Evolutionary conservation across 805 yeast genomes (phyloP).

Genomic region (Naumovozyma castellii): DNA sequence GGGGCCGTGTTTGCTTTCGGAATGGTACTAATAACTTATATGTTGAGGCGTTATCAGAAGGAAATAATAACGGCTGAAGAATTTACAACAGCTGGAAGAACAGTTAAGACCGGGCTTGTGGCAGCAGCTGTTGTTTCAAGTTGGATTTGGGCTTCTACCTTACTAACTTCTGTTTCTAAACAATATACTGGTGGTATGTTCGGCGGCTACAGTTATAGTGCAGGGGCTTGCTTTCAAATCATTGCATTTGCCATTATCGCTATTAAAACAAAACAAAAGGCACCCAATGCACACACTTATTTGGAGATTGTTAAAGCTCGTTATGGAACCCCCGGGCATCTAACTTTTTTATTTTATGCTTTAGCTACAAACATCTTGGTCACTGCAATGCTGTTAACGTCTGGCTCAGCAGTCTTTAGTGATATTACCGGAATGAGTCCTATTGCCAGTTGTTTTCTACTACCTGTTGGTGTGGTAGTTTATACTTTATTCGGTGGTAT

Average conservation of each 20-base stretch:
- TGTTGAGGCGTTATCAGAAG: slow-evolving; percentile 67
- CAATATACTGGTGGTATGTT: slow-evolving; percentile 70
- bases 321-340: slow-evolving; percentile 70
- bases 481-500: slow-evolving; percentile 77
- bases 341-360: slow-evolving; percentile 66
- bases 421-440: slow-evolving; percentile 77
- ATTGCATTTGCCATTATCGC: slow-evolving; percentile 80
- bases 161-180: slow-evolving; percentile 66
- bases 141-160: slow-evolving; percentile 91
- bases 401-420: slow-evolving; percentile 76
- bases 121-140: slow-evolving; percentile 87
- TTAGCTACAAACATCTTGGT: slow-evolving; percentile 81
- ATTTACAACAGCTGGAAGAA: slow-evolving; percentile 85
- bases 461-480: slow-evolving; percentile 71
- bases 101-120: slow-evolving; percentile 75
- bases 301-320: slow-evolving; percentile 74
- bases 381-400: slow-evolving; percentile 85
- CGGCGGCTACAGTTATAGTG: slow-evolving; percentile 78
- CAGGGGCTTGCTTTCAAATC: slow-evolving; percentile 87
- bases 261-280: slow-evolving; percentile 77
- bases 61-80: slow-evolving; percentile 90
- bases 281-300: slow-evolving; percentile 89
- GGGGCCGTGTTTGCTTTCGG: slow-evolving; percentile 71
- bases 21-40: slow-evolving; percentile 66
- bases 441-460: slow-evolving; percentile 70